Base-by-base conservation (phyloP, 441 rosid genomes). In the Breynia disticha region DNA sequence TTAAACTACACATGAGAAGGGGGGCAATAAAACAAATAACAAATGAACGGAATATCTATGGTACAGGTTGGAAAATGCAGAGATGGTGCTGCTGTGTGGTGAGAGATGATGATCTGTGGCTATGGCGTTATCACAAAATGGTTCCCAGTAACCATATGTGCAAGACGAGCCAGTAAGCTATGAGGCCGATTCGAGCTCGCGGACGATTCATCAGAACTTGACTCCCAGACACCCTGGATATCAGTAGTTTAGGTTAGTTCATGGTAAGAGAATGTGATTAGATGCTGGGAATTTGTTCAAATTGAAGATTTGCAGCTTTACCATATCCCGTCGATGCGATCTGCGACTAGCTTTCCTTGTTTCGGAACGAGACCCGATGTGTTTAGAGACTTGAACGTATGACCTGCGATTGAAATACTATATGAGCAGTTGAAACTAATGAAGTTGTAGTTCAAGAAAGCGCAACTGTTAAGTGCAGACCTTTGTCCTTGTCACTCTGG, bases 321-420 rank as follows among this genome's bases (percentile, higher is more conserved):
- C 98, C 96, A 91, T 54, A 91, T 70, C 67, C 98, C 89, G 46
- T 91, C 98, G 4, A 91, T 64, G 47, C 94, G 81, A 67, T 91
- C 96, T 61, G 98, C 96, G 20, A 84, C 58, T 69, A 79, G 62
- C 76, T 84, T 91, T 54, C 96, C 98, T 84, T 84, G 95, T 59
- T 59, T 76, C 24, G 98, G 96, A 57, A 88, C 68, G 54, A 86
- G 82, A 65, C 98, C 95, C 4, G 94, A 77, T 69, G 90, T 77
- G 67, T 73, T 87, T 48, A 91, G 89, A 52, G 95, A 84, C 78
- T 84, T 91, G 79, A 87, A 87, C 48, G 71, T 72, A 57, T 84
- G 96, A 69, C 96, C 95, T 91, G 87, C 57, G 19, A 68, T 50
- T 59, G 48, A 67, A 21, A 37, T 21, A 16, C 6, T 3, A 18